These are phyloP conservation scores for Pholiota adiposa DNA, from an alignment of 1,284 basidiomycete genomes.

Conservation along the genomic window DNA sequence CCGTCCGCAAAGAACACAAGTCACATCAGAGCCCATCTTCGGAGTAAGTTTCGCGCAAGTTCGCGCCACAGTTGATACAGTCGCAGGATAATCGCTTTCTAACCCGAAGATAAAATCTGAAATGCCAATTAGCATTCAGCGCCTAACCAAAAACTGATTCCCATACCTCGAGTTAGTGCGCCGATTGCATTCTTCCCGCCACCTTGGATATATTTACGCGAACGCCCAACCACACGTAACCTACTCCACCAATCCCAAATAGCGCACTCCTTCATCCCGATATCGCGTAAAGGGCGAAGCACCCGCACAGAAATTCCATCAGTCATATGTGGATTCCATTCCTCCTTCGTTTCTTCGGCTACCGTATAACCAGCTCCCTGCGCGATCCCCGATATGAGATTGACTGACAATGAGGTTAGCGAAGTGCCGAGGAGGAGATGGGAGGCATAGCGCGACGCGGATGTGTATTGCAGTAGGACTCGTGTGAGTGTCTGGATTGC, in stretches of 20 bases:
- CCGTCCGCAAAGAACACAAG: slow-evolving; percentile 78
- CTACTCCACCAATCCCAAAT: slow-evolving; percentile 77
- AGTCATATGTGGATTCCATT: slow-evolving; percentile 46
- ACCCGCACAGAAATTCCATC: slow-evolving; percentile 47
- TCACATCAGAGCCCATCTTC: slow-evolving; percentile 53
- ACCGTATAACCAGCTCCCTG: slow-evolving; percentile 83
- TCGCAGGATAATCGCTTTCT: slow-evolving; percentile 86
- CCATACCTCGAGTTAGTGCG: slow-evolving; percentile 72
- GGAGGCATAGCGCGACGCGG: slow-evolving; percentile 61
- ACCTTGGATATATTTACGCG: slow-evolving; percentile 30
- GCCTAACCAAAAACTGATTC: neutral
- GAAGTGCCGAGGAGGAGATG: slow-evolving; percentile 85
- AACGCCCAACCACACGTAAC: slow-evolving; percentile 54
- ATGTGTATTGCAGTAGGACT: slow-evolving; percentile 72
- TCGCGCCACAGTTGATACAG: slow-evolving; percentile 85
- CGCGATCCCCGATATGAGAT: slow-evolving; percentile 76
- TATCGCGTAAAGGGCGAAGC: slow-evolving; percentile 74
- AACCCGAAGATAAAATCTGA: slow-evolving; percentile 83
- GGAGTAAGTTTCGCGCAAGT: slow-evolving; percentile 85
- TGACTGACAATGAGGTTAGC: slow-evolving; percentile 79
- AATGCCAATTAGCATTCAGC: neutral
- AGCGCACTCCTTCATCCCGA: slow-evolving; percentile 83
- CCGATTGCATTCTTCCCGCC: slow-evolving; percentile 67
- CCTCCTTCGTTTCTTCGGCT: slow-evolving; percentile 72
- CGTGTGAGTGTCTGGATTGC: slow-evolving; percentile 69